Base-by-base conservation (phyloP, 2,329 filamentous ascomycete genomes). In the Pseudocercospora macadamiae region DNA sequence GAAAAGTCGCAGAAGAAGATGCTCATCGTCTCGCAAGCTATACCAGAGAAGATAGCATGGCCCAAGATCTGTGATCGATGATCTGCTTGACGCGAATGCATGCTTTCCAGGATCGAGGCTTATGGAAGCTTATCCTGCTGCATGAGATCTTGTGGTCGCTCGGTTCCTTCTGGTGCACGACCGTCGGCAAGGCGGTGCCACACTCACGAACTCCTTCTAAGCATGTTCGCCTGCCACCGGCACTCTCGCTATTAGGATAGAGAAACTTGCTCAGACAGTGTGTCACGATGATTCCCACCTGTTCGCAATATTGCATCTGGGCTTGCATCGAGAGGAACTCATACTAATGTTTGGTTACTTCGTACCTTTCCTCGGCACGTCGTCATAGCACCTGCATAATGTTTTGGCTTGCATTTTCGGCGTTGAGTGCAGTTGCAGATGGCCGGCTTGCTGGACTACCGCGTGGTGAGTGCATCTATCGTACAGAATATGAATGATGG, bases 91-190 rank as follows among this genome's bases (percentile, higher is more conserved):
- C n/a, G n/a, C n/a, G n/a, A n/a, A n/a, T n/a, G n/a, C n/a, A n/a
- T n/a, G 28, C 28, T 6, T 47, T 23, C n/a, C 19, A 47, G 42
- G 23, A 47, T 47, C 23, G 42, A 47, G 23, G 42, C 42, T 28
- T 28, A 47, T 23, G 21, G 23, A 45, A 47, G 42, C 42, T 47
- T 47, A 47, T 8, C n/a, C 28, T 45, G 42, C 42, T 45, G 42
- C 42, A 45, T 18, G 23, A 45, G 42, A 28, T 47, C 21, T 47
- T 47, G 23, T 25, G 19, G 1, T 45, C 21, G 39, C 28, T 32
- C 12, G n/a, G 21, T 19, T 45, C 39, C 39, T 45, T 45, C 39
- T 45, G 36, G 36, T 42, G 37, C 37, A 42, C 37, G 18, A 42
- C 10, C 16, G 23, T 42, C 37, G 37, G 37, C 2, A 42, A 42